Evolutionary conservation across 352 stramenopile species (phyloP).

Genomic region (Phytophthora tentaculata): DNA sequence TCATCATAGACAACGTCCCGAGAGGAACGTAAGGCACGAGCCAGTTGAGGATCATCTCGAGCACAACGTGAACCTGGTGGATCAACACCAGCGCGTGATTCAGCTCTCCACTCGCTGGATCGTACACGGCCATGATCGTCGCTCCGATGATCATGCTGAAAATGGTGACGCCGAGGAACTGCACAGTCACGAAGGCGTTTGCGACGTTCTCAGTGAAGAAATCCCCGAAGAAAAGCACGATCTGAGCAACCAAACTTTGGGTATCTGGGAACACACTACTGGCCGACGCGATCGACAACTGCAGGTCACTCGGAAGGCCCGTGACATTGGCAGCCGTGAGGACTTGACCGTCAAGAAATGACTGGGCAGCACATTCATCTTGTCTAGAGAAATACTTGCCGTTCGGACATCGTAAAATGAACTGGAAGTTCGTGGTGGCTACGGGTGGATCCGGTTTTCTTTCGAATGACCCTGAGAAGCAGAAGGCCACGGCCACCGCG

Average conservation of each 20-base stretch:
- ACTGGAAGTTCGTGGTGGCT: slow-evolving; percentile 30
- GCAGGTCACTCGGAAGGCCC: slow-evolving; percentile 36
- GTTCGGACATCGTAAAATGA: slow-evolving; percentile 63
- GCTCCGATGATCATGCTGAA: slow-evolving; percentile 68
- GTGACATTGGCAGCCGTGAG: slow-evolving; percentile 58
- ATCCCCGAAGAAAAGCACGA: slow-evolving; percentile 58
- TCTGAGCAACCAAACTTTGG: slow-evolving; percentile 48
- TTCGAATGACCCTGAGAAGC: slow-evolving; percentile 36
- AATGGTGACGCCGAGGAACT: slow-evolving; percentile 56
- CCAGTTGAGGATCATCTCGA: slow-evolving; percentile 79
- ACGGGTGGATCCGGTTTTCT: slow-evolving; percentile 18
- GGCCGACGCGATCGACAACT: slow-evolving; percentile 32
- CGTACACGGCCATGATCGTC: slow-evolving; percentile 55
- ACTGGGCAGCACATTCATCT: slow-evolving; percentile 33
- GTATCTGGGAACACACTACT: slow-evolving; percentile 41
- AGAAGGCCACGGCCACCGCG: slow-evolving; percentile 45
- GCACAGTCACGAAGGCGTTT: slow-evolving; percentile 47
- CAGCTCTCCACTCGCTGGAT: slow-evolving; percentile 41
- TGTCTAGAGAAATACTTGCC: slow-evolving; percentile 46
- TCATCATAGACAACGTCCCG: slow-evolving; percentile 57
- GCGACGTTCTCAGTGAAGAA: slow-evolving; percentile 71
- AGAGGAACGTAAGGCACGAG: slow-evolving; percentile 59
- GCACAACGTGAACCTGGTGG: slow-evolving; percentile 61
- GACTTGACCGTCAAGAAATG: slow-evolving; percentile 35
- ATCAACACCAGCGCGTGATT: slow-evolving; percentile 66